These are phyloP conservation scores for Shiraia sp. DNA, from an alignment of 2,329 filamentous ascomycete species.

Conservation along the genomic window DNA sequence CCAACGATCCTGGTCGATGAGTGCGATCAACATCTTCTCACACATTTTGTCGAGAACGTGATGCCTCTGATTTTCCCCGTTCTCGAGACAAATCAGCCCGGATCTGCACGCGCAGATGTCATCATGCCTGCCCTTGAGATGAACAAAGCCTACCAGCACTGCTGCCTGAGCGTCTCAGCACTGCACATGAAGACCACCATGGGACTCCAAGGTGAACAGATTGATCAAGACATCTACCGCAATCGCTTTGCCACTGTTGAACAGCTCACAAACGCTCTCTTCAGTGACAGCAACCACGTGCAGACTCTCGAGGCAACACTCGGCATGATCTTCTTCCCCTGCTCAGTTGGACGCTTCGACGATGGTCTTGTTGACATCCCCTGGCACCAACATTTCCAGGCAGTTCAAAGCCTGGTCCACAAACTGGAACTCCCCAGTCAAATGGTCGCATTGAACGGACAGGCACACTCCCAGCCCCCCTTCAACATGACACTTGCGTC, in stretches of 20 bases:
- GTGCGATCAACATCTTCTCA: constrained; percentile 80
- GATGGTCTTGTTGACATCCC: constrained; percentile 88
- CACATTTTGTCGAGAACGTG: constrained; percentile 89
- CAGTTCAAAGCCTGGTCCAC: constrained; percentile 80
- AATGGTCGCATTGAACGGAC: constrained; percentile 62
- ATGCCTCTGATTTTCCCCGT: constrained; percentile 90
- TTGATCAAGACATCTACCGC: constrained; percentile 88
- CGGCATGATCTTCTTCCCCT: constrained; percentile 96
- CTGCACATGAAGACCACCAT: constrained; percentile 86
- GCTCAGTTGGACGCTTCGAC: constrained; percentile 82
- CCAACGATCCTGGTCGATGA: constrained; percentile 83
- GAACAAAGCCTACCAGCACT: constrained; percentile 94
- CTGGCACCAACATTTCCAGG: constrained; percentile 97
- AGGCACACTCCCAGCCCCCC: constrained; percentile 67
- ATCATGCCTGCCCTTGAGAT: constrained; percentile 85
- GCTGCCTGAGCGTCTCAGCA: constrained; percentile 89
- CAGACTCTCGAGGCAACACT: constrained; percentile 91
- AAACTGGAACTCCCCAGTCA: constrained; percentile 78
- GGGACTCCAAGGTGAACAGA: constrained; percentile 68
- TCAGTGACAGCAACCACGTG: constrained; percentile 77
- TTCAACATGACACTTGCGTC: constrained; percentile 95
- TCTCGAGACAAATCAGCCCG: constrained; percentile 85
- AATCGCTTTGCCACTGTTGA: constrained; percentile 89
- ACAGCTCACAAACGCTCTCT: constrained; percentile 80
- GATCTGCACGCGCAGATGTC: constrained; percentile 77